Evolutionary conservation across 2,329 filamentous ascomycete species (phyloP).

Genomic region (Esteya vermicola): DNA sequence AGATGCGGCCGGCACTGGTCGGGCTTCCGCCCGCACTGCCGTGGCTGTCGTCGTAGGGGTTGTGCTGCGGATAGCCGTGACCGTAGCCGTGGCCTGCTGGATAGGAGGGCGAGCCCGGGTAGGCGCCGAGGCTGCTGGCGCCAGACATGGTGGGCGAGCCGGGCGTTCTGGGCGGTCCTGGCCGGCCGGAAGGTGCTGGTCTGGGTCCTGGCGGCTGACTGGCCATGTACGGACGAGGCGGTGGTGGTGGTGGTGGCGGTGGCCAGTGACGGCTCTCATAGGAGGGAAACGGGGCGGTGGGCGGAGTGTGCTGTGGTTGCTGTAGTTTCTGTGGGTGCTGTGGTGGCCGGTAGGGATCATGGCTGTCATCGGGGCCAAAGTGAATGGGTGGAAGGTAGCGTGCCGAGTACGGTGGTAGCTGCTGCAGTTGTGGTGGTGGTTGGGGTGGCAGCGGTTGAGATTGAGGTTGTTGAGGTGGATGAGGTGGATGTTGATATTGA

Average conservation of each 20-base stretch:
- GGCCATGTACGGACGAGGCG: slow-evolving; percentile 1
- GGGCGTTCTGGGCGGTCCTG: background rate
- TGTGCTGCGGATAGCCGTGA: background rate
- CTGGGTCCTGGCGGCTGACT: background rate
- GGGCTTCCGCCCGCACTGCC: too few relatives aligned
- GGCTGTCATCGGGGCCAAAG: background rate
- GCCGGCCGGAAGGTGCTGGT: background rate
- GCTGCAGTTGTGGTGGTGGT: background rate
- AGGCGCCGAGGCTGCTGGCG: slow-evolving; percentile 6
- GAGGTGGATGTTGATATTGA: background rate
- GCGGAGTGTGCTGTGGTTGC: background rate
- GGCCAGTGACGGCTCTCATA: background rate
- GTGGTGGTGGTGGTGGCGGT: slow-evolving; percentile 4
- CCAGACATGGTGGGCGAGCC: slow-evolving; percentile 6
- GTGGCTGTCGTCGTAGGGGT: background rate
- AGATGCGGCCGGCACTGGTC: too few relatives aligned
- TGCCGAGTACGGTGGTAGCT: too few relatives aligned
- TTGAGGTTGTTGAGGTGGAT: background rate
- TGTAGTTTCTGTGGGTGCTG: background rate
- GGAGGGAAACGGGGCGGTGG: background rate
- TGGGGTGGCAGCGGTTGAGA: background rate
- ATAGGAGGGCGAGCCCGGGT: slow-evolving; percentile 10
- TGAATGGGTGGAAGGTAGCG: too few relatives aligned
- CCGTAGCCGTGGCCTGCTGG: slow-evolving; percentile 10
- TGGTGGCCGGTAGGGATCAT: too few relatives aligned